These are phyloP conservation scores for Royoungia palumana DNA, from an alignment of 768 basidiomycete genomes.

Conservation along the genomic window DNA sequence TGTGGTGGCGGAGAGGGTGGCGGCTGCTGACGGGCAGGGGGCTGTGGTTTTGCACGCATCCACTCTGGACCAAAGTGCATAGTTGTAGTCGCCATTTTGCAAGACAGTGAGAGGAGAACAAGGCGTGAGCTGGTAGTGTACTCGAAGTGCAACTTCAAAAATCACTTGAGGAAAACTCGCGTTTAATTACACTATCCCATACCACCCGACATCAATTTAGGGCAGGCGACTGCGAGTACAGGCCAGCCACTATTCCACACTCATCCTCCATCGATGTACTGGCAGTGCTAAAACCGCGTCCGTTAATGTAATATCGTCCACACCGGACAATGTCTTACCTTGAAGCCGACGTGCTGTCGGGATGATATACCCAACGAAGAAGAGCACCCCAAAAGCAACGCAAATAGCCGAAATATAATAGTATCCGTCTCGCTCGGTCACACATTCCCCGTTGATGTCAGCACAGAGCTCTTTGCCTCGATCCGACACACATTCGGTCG, in stretches of 20 bases:
- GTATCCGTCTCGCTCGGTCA: constrained; percentile 88
- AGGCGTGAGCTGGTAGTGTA: neutral
- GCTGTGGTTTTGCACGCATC: constrained; percentile 80
- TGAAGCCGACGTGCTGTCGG: constrained; percentile 85
- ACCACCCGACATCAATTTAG: constrained; percentile 24
- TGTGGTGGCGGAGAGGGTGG: constrained; percentile 61
- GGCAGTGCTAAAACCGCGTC: constrained; percentile 52
- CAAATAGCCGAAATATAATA: constrained; percentile 83
- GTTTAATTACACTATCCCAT: constrained; percentile 16
- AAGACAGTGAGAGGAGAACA: neutral
- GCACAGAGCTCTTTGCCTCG: constrained; percentile 79
- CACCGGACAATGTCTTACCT: constrained; percentile 47
- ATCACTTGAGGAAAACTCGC: constrained; percentile 24
- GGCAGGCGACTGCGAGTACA: constrained; percentile 25
- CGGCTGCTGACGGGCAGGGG: constrained; percentile 48
- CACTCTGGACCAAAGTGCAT: constrained; percentile 93
- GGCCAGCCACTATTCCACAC: constrained; percentile 20
- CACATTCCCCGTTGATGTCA: constrained; percentile 73
- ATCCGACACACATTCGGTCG: constrained; percentile 88
- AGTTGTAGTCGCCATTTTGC: constrained; percentile 55
- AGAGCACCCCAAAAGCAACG: constrained; percentile 66
- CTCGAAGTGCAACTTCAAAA: constrained; percentile 17
- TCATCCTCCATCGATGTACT: constrained; percentile 68
- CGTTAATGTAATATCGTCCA: neutral
- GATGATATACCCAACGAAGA: constrained; percentile 73